Evolutionary conservation across 345 rosid species (phyloP), one percentile per base, ranked within the genome.

Genomic region (Garcia nutans): DNA sequence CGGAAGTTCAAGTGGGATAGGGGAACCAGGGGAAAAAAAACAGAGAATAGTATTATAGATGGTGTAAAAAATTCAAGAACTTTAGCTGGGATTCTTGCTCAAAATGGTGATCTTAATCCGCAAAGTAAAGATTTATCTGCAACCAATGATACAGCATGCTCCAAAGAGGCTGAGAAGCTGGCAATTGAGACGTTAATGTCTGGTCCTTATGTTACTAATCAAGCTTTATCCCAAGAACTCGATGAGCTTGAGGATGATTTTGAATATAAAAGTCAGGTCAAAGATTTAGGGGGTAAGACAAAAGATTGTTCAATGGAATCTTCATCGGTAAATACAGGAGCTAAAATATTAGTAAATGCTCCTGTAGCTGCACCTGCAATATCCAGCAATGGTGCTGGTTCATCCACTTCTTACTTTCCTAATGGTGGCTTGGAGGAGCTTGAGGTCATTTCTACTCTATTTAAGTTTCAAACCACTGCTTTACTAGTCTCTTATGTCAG

Each of bases 201-300:
- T 26, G 93, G 87, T 71, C 87, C 90, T 17, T 92, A 80, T 74
- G 82, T 41, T 78, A 74, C 81, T 69, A 83, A 74, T 77, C 94
- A 87, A 82, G 86, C 89, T 71, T 75, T 74, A 67, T 74, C 70
- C 13, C 88, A 87, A 79, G 97, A 89, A 88, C 86, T 81, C 65
- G 92, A 91, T 78, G 96, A 93, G 77, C 97, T 92, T 75, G 98
- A 89, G 75, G 92, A 86, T 76, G 89, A 86, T 80, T 75, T 84
- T 44, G 89, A 83, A 26, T 80, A 75, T 49, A 84, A 76, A 54
- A 85, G 84, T 76, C 88, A 80, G 80, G 82, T 80, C 42, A 80
- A 81, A 57, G 83, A 77, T 63, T 64, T 70, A 12, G 71, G 64
- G 13, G 72, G 61, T 54, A 68, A 41, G 71, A 62, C 74, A 37